phyloP scores from a whole-genome alignment of 768 basidiomycete species.

The Pleurotus tuber-regium region DNA sequence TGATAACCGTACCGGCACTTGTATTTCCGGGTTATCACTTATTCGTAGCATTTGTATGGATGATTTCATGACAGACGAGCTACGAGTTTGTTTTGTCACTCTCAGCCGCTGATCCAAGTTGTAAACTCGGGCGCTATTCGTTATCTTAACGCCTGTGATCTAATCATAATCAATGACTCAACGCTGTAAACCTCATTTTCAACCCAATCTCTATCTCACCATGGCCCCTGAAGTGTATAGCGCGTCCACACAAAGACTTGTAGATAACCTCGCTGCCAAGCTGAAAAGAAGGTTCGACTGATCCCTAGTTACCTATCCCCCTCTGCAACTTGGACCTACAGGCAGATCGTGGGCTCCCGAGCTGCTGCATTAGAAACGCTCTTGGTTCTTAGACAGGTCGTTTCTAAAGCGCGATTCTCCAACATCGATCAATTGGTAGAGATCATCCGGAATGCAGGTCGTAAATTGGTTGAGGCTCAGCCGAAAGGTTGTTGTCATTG shows the following conservation, averaged over 20 bases:
- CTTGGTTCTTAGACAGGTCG: slow-evolving; percentile 83
- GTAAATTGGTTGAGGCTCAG: slow-evolving; percentile 83
- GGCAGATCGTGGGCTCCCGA: slow-evolving; percentile 90
- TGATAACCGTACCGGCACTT: too few species aligned
- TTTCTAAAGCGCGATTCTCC: slow-evolving; percentile 81
- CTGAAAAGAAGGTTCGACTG: slow-evolving; percentile 66
- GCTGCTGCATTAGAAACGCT: slow-evolving; percentile 89
- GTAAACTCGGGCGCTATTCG: too few species aligned
- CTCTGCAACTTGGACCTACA: slow-evolving; percentile 30
- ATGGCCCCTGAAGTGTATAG: slow-evolving; percentile 15
- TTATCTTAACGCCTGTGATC: too few species aligned
- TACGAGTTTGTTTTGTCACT: too few species aligned
- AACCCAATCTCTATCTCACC: too few species aligned
- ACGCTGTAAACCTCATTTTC: too few species aligned
- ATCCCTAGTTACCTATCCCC: slow-evolving; percentile 9
- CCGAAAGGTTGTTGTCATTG: slow-evolving; percentile 76
- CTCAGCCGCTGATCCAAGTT: too few species aligned
- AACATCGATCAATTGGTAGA: slow-evolving; percentile 84
- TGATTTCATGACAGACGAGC: too few species aligned
- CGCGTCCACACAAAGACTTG: slow-evolving; percentile 49
- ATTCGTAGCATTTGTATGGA: too few species aligned
- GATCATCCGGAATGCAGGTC: slow-evolving; percentile 77
- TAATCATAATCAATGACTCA: too few species aligned
- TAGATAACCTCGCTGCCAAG: slow-evolving; percentile 68
- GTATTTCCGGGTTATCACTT: too few species aligned